Conservation (phyloP, 768 basidiomycete species). For the Fomitopsis serialis region DNA sequence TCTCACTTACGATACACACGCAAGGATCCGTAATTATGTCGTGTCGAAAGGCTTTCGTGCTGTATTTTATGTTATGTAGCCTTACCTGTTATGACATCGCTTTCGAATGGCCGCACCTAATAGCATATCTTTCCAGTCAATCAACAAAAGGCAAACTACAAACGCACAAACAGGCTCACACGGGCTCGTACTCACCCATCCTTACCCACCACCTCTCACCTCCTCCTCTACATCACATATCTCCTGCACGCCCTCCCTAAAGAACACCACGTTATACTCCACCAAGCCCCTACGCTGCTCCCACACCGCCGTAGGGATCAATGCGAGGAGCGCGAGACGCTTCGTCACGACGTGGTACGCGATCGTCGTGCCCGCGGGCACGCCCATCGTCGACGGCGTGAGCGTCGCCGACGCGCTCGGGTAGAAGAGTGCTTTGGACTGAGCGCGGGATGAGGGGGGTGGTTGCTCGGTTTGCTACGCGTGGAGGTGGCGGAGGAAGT, state of each 20-base stretch:
- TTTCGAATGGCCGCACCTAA: no score
- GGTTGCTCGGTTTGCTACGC: constrained; percentile 22
- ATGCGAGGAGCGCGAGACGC: constrained; percentile 63
- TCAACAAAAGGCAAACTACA: no score
- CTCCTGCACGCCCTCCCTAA: constrained; percentile 78
- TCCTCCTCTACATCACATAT: constrained; percentile 75
- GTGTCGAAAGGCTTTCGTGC: background rate
- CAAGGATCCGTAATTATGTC: background rate
- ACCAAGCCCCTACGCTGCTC: constrained; percentile 70
- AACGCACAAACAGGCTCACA: no score
- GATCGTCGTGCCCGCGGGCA: constrained; percentile 63
- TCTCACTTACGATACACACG: no score
- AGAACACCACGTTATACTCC: constrained; percentile 85
- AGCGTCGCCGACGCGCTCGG: constrained; percentile 64
- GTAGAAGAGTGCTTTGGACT: constrained; percentile 48
- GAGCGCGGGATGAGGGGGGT: constrained; percentile 13
- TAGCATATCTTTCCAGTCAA: no score
- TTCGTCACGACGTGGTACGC: constrained; percentile 80
- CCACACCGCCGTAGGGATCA: constrained; percentile 68
- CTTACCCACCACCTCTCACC: constrained; percentile 15
- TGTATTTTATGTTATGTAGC: background rate
- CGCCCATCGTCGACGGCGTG: constrained; percentile 43
- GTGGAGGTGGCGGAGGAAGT: background rate
- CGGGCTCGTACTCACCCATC: no score
- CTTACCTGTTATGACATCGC: background rate